phyloP scores from a whole-genome alignment of 139 green algal genomes.

The Parachlorella kessleri region DNA sequence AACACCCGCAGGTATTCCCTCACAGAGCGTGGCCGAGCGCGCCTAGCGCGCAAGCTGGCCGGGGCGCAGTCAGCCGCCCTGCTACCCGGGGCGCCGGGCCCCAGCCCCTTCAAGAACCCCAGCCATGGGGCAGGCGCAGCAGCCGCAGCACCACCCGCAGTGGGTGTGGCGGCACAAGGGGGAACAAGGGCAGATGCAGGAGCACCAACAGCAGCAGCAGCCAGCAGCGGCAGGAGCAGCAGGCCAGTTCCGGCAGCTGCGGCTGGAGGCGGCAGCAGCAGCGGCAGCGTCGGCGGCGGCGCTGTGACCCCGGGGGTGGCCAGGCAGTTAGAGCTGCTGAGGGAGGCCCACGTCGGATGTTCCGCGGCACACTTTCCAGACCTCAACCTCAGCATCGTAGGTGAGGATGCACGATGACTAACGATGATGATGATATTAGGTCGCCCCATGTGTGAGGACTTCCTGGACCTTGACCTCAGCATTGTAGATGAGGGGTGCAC shows the following conservation, averaged over 20 bases:
- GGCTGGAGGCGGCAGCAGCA: conserved; percentile 1
- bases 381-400: conserved; percentile 50
- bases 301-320: neutral
- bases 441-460: too few species aligned
- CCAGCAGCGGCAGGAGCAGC: neutral
- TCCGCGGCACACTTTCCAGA: conserved; percentile 24
- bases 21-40: conserved; percentile 12
- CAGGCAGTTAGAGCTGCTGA: conserved; percentile 51
- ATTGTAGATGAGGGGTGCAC: too few species aligned
- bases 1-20: conserved; percentile 22
- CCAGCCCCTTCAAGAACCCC: too few species aligned
- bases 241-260: neutral
- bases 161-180: neutral
- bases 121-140: too few species aligned
- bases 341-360: conserved; percentile 59
- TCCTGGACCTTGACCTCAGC: too few species aligned
- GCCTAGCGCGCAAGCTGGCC: neutral
- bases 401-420: neutral
- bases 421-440: too few species aligned
- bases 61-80: neutral
- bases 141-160: too few species aligned
- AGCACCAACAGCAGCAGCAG: neutral
- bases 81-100: too few species aligned
- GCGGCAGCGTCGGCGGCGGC: neutral
- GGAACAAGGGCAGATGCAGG: neutral